Base-by-base conservation (phyloP, 306 rosid species). In the Cotoneaster glaucophyllus region DNA sequence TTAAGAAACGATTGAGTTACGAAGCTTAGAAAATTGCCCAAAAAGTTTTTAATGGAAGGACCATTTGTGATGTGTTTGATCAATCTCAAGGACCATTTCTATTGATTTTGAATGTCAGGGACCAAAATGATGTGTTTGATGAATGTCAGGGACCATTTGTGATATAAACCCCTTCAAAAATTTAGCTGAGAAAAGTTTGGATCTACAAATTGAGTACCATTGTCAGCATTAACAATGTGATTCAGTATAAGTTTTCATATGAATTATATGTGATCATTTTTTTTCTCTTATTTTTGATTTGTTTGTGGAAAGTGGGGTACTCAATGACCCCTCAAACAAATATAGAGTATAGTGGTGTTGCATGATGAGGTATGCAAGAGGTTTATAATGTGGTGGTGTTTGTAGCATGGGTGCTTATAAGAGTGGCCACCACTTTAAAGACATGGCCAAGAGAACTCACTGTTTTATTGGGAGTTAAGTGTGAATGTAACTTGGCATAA, bases 361-460 rank as follows among this genome's bases (percentile, higher is more conserved):
- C 70, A 62, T 62, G 78, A 74, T 74, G 77, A 74, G 66, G 70
- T 29, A 74, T 8, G 39, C 8, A 28, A 24, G 13, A 31, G 4
- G 76, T 44, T 57, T 39, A 25, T 41, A 9, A 17, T 15, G 77
- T 13, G 68, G 25, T 58, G 67, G 66, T 73, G 52, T 73, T 44
- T 59, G 50, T 14, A 37, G 25, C 15, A 59, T 59, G 19, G 77
- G 77, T 73, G 77, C 77, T 73, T 41, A 29, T 59, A 74, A 28
- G 70, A 74, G 78, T 74, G 78, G 62, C 61, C 69, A 74, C 78
- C 78, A 74, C 59, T 63, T 24, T 54, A 29, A 74, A 74, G 45
- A 62, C 77, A 62, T 62, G 77, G 69, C 77, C 32, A 74, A 74
- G 70, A 74, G 70, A 43, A 11, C n/a, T 62, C 77, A 28, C 70